phyloP scores from a whole-genome alignment of 164 flowering plant species.

The Nelumbo lutea region DNA sequence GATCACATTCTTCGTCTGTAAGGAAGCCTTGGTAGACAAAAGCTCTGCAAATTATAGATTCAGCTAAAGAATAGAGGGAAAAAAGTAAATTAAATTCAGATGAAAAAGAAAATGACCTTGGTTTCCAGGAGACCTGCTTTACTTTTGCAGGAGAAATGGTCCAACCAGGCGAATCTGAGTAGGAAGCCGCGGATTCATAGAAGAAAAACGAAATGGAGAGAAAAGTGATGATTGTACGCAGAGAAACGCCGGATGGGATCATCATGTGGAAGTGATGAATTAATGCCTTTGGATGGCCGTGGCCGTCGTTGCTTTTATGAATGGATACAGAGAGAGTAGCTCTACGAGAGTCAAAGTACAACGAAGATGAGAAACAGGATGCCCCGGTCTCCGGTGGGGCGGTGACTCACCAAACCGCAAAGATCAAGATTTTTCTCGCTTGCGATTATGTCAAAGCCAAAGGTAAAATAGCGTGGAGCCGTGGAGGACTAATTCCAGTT shows the following conservation, averaged over 20 bases:
- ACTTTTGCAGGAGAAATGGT: constrained; percentile 54
- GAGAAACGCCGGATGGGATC: constrained; percentile 10
- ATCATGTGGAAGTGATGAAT: background rate
- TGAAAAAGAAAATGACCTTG: constrained; percentile 47
- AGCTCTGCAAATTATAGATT: constrained; percentile 49
- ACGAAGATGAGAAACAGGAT: no score
- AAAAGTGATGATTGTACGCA: constrained; percentile 16
- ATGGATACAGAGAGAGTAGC: no score
- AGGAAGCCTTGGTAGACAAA: constrained; percentile 88
- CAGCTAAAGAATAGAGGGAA: background rate
- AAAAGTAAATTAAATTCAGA: background rate
- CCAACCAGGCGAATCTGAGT: constrained; percentile 15
- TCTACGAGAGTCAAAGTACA: no score
- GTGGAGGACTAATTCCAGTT: no score
- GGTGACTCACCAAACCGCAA: no score
- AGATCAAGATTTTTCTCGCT: no score
- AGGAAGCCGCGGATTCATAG: constrained; percentile 4
- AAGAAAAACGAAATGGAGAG: constrained; percentile 25
- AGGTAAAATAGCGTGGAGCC: no score
- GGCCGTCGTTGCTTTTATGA: no score
- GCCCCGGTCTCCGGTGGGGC: no score
- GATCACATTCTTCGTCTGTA: constrained; percentile 87
- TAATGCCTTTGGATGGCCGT: no score
- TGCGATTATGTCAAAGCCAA: no score
- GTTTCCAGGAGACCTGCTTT: constrained; percentile 80